A percentile compares a stretch with the other conserved stretches of the same genome.
These are phyloP conservation scores for Metarhizium robertsii DNA, from an alignment of 2,329 filamentous ascomycete genomes.

Conservation along the genomic window DNA sequence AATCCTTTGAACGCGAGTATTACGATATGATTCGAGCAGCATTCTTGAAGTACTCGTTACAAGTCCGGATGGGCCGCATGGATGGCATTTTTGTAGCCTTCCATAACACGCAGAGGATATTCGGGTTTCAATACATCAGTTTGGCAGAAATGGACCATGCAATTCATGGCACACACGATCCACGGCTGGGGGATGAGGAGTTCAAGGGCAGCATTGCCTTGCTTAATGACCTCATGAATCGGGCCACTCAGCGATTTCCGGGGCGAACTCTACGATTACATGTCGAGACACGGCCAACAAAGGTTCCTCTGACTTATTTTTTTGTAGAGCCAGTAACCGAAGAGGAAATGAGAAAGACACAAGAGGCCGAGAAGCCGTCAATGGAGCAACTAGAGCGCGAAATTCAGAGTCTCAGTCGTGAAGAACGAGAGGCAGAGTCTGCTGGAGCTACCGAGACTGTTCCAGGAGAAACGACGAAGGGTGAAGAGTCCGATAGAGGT, in stretches of 20 bases:
- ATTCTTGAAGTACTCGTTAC: slow-evolving; percentile 92
- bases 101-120: slow-evolving; percentile 91
- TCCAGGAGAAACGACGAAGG: slow-evolving; percentile 10
- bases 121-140: slow-evolving; percentile 92
- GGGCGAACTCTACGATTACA: slow-evolving; percentile 67
- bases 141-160: slow-evolving; percentile 81
- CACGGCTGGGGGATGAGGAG: slow-evolving; percentile 65
- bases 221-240: slow-evolving; percentile 70
- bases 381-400: slow-evolving; percentile 60
- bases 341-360: slow-evolving; percentile 63
- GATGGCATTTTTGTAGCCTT: slow-evolving; percentile 96
- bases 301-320: slow-evolving; percentile 68
- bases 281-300: slow-evolving; percentile 62
- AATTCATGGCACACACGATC: slow-evolving; percentile 68
- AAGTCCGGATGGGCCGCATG: slow-evolving; percentile 96
- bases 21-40: slow-evolving; percentile 94
- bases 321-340: slow-evolving; percentile 79
- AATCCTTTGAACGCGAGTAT: slow-evolving; percentile 92
- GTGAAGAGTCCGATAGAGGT: slow-evolving; percentile 14
- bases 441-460: slow-evolving; percentile 9
- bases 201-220: slow-evolving; percentile 74
- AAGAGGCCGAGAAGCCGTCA: slow-evolving; percentile 53
- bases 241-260: slow-evolving; percentile 66
- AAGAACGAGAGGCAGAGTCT: slow-evolving; percentile 18
- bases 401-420: slow-evolving; percentile 41